These are phyloP conservation scores for Penicillium rolfsii DNA, from an alignment of 2,329 filamentous ascomycete species.

Conservation along the genomic window DNA sequence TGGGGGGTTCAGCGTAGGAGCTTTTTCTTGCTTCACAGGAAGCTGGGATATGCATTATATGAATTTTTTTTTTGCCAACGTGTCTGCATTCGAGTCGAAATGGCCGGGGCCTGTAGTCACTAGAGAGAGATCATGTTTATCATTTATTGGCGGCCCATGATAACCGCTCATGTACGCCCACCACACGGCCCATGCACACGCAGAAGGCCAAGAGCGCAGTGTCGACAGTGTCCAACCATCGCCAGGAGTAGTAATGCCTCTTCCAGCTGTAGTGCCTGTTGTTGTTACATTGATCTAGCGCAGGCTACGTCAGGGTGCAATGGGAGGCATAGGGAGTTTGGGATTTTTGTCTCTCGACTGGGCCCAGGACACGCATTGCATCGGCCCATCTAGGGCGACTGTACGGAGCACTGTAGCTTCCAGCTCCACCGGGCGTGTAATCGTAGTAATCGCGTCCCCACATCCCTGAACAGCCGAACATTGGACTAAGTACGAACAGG, in stretches of 20 bases:
- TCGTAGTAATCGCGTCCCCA: conserved; percentile 7
- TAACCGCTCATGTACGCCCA: conserved; percentile 2
- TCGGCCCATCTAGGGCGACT: background rate
- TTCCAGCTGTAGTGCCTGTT: background rate
- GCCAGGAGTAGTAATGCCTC: background rate
- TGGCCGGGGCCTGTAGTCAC: background rate
- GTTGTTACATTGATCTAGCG: background rate
- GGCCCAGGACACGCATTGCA: background rate
- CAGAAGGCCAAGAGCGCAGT: no score
- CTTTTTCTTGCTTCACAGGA: background rate
- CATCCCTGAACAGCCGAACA: conserved; percentile 4
- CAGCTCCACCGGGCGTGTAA: conserved; percentile 3
- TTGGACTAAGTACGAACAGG: background rate
- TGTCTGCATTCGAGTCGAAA: background rate
- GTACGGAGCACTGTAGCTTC: background rate
- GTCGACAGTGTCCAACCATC: background rate
- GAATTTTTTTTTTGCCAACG: background rate
- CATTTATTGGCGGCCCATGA: background rate
- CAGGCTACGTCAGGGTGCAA: background rate
- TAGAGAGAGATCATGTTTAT: no score
- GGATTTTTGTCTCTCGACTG: background rate
- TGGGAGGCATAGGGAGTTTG: background rate
- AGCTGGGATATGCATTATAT: background rate
- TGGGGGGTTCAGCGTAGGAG: no score
- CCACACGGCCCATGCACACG: background rate